phyloP scores from a whole-genome alignment of 2,329 filamentous ascomycete genomes.

The Clarireedia paspali region DNA sequence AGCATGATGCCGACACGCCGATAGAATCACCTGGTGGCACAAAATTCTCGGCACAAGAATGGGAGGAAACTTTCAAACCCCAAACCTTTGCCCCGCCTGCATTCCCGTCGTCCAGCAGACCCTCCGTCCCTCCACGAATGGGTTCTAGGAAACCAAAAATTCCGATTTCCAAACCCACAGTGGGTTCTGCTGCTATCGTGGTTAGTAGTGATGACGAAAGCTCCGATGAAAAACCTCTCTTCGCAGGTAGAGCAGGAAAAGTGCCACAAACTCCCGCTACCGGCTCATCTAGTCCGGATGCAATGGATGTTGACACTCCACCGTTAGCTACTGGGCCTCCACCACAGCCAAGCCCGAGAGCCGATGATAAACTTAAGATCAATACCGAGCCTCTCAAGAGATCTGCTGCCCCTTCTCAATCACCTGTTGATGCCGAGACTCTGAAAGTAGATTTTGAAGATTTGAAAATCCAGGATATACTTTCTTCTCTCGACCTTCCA shows the following conservation, averaged over 20 bases:
- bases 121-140: constrained; percentile 11
- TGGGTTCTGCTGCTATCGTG: constrained; percentile 24
- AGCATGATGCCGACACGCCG: constrained; percentile 10
- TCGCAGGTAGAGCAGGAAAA: constrained; percentile 24
- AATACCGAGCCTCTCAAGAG: constrained; percentile 46
- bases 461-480: constrained; percentile 37
- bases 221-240: constrained; percentile 24
- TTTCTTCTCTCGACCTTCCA: constrained; percentile 43
- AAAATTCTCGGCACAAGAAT: constrained; percentile 27
- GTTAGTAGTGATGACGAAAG: constrained; percentile 23
- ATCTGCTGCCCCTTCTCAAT: constrained; percentile 24
- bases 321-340: constrained; percentile 6
- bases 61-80: constrained; percentile 27
- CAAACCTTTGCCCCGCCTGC: constrained; percentile 27
- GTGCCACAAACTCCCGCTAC: constrained; percentile 1
- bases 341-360: constrained; percentile 14
- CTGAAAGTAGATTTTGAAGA: constrained; percentile 38
- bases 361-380: constrained; percentile 43
- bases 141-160: constrained; percentile 16
- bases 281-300: constrained; percentile 39
- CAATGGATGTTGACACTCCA: constrained; percentile 60
- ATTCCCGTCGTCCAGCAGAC: constrained; percentile 5
- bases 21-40: constrained; percentile 25
- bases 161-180: constrained; percentile 20
- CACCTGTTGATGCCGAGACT: constrained; percentile 17